Percentiles rank a stretch among this genome's conserved stretches.
These are phyloP conservation scores for Urtica urens DNA, from an alignment of 306 rosid genomes.

Conservation along the genomic window DNA sequence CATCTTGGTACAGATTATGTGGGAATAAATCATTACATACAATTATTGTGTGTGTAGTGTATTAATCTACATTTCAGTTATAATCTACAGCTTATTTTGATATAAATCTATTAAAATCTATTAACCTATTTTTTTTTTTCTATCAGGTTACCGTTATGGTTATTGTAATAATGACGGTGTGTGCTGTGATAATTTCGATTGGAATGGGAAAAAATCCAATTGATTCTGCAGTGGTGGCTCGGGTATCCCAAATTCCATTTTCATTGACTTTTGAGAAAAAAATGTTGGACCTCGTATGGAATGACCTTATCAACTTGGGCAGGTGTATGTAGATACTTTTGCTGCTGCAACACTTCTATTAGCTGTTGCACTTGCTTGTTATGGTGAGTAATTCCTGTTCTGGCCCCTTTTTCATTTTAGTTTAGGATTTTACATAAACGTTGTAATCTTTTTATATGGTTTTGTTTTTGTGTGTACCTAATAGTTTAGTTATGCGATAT, in stretches of 20 bases:
- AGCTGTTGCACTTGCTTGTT: conserved; percentile 76
- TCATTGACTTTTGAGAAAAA: background rate
- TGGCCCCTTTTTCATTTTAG: conserved; percentile 13
- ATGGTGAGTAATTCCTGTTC: conserved; percentile 40
- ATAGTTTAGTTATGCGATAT: too few relatives aligned
- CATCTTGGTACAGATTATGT: conserved; percentile 40
- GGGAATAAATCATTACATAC: background rate
- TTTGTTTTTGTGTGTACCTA: background rate
- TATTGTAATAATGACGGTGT: conserved; percentile 41
- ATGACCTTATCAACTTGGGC: conserved; percentile 30
- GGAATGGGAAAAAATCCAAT: conserved; percentile 54
- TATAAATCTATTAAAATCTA: background rate
- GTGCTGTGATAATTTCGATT: conserved; percentile 77
- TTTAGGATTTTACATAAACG: conserved; percentile 7
- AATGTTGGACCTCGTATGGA: conserved; percentile 6
- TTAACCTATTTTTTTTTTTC: conserved; percentile 7
- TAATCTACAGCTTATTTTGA: background rate
- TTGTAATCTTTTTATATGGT: background rate
- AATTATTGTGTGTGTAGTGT: background rate
- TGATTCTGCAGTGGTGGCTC: conserved; percentile 61
- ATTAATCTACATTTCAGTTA: background rate
- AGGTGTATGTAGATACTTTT: conserved; percentile 72
- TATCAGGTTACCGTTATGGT: conserved; percentile 54
- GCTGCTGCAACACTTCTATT: conserved; percentile 53
- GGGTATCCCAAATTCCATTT: conserved; percentile 37